A percentile compares a stretch with the other conserved stretches of the same genome.
phyloP scores from a whole-genome alignment of 345 rosid genomes.

The Barbarea vulgaris region DNA sequence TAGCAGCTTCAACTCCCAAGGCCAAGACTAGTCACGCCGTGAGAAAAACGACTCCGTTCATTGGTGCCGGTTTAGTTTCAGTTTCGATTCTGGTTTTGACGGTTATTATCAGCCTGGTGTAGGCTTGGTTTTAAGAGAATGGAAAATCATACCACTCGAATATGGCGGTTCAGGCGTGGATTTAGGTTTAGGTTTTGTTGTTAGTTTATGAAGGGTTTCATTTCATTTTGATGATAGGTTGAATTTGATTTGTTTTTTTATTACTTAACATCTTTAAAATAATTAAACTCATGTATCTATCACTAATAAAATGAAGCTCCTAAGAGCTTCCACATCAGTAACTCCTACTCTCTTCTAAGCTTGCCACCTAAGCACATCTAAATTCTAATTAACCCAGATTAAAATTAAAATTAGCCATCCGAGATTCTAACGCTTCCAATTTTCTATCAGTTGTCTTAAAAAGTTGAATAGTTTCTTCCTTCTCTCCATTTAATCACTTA shows the following conservation, averaged over 20 bases:
- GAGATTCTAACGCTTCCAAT: too few species aligned
- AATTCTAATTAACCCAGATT: too few species aligned
- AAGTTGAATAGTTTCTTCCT: too few species aligned
- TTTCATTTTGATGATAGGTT: background rate
- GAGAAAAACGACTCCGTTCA: background rate
- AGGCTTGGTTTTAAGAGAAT: background rate
- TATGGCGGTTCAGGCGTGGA: background rate
- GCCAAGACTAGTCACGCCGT: background rate
- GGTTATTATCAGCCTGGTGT: background rate
- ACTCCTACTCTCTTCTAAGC: too few species aligned
- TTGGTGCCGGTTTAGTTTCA: slow-evolving; percentile 13
- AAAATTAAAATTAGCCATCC: too few species aligned
- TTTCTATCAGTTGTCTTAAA: too few species aligned
- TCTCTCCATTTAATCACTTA: too few species aligned
- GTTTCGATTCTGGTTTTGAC: background rate
- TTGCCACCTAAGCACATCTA: too few species aligned
- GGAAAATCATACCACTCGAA: background rate
- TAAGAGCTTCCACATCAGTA: too few species aligned
- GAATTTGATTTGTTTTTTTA: background rate
- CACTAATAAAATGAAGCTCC: too few species aligned
- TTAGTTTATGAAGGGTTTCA: background rate
- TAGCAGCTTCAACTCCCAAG: slow-evolving; percentile 1
- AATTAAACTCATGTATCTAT: background rate
- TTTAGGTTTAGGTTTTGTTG: background rate
- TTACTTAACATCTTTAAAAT: background rate